Evolutionary conservation across 768 basidiomycete genomes (phyloP), one percentile per base, ranked within the genome.

Genomic region (Fibroporia radiculosa): DNA sequence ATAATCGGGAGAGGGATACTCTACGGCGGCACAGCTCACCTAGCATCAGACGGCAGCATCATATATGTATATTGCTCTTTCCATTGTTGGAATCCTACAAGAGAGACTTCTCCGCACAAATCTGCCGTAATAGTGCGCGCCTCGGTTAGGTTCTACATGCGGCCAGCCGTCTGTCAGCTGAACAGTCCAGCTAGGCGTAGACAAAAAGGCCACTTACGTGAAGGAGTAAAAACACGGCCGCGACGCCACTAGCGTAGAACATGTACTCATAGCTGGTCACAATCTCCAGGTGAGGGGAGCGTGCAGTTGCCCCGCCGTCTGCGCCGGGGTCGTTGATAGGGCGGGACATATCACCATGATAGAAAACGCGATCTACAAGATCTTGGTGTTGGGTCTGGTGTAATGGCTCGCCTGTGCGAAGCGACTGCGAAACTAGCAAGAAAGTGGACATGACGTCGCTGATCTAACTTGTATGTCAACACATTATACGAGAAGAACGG

Each of bases 391-490:
- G 62, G 1, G 70, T 66, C 35, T 68, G 54, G 25, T 68, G 72
- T 31, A 76, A 56, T 0, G 74, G 70, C 28, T 70, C 66, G 22
- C 66, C 71, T 1, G 64, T 70, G 11, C 66, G 65, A 13, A 77
- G 65, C 0, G 70, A 66, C 40, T 71, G 69, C 0, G 72, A 63
- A 44, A 75, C 59, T 16, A 74, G 56, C 6, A 64, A 49, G 50
- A 75, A 72, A 6, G 63, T 60, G 0, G 71, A 59, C 47, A 74
- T 65, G 6, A 74, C 66, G 44, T 77, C 75, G 22, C 61, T 56
- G 38, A 65, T 66, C 65, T 71, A 48, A 35, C 34, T n/a, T 18
- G 6, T 6, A 32, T 33, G 16, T 16, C 23, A 19, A 18, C 24
- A 19, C 6, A 18, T 18, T 12, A 20, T 42, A 18, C 7, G 22